Conservation (phyloP, 2,329 filamentous ascomycete genomes). For the Biscogniauxia mediterranea region DNA sequence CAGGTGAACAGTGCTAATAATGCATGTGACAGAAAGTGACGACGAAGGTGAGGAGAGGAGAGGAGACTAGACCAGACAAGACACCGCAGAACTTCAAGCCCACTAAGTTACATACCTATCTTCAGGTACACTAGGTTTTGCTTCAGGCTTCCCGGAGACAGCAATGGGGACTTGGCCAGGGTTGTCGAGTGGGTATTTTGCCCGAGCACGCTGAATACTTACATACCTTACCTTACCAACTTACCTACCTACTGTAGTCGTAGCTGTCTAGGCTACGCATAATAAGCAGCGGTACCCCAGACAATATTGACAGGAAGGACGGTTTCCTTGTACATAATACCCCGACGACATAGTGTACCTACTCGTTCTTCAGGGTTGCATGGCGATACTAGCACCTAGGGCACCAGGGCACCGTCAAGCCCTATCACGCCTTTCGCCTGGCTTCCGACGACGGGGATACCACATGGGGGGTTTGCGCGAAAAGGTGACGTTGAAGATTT, state of each 20-base stretch:
- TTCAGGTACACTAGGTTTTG: not conserved
- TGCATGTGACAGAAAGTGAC: not conserved
- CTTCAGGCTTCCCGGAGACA: not conserved
- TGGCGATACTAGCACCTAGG: not conserved
- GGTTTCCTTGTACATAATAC: not conserved
- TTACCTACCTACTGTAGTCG: not conserved
- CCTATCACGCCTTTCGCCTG: not conserved
- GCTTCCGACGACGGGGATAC: not conserved
- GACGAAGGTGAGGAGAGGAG: not conserved
- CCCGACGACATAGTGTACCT: too few species aligned
- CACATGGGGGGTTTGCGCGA: not conserved
- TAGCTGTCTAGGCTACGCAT: not conserved
- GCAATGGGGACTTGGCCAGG: not conserved
- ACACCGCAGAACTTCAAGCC: not conserved
- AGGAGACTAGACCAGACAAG: not conserved
- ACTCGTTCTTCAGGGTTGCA: not conserved
- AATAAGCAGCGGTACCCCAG: not conserved
- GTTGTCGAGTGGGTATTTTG: not conserved
- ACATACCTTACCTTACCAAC: not conserved
- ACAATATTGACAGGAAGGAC: not conserved
- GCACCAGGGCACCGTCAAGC: not conserved
- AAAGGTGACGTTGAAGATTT: not conserved
- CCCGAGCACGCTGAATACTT: not conserved
- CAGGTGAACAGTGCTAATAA: not conserved
- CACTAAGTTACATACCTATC: not conserved